Base-by-base conservation (phyloP, 73 alveolate genomes). In the Paramecium sexaurelia region DNA sequence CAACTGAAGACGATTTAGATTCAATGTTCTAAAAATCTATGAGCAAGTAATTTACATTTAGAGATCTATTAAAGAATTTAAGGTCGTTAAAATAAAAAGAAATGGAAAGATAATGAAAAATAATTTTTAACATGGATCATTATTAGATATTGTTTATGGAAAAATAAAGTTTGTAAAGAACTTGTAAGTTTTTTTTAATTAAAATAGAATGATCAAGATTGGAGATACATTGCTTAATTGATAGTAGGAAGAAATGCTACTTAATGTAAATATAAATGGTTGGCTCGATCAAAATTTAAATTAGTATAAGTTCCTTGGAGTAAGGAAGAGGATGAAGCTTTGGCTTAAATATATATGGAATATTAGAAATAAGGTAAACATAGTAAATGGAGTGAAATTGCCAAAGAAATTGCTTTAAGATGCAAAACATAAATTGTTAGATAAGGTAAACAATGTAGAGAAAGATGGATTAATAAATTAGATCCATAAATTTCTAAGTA, bases 301-400 rank as follows among this genome's bases (percentile, higher is more conserved):
- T 47, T 88, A 3, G 83, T 68, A 2, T 40, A 88, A 88, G 73
- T 88, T 2, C 94, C 94, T 69, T 88, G 94, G 94, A 88, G 94
- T 27, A 41, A 40, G 40, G 94, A 66, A 69, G 94, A 88, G 17
- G 94, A 88, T 88, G 94, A 75, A 19, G 78, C 87, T 9, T 55
- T 88, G n/a, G 45, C 61, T 39, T 45, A 17, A 26, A 88, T 88
- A n/a, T 68, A 68, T 15, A 37, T 56, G 91, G 85, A 88, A 7
- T 67, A 88, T 88, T 11, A 88, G 55, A 43, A 69, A 40, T 29
- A 68, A 88, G 91, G 94, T 47, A 17, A 88, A 88, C 68, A 88
- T 24, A 78, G 90, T 43, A 78, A 88, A 24, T 88, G 94, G 94
- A 88, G 94, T 88, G 94, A 88, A 88, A 88, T 88, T 37, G 87